Evolutionary conservation across 192 early-diverging fungal species (phyloP).

Genomic region (Gonapodya prolifera): DNA sequence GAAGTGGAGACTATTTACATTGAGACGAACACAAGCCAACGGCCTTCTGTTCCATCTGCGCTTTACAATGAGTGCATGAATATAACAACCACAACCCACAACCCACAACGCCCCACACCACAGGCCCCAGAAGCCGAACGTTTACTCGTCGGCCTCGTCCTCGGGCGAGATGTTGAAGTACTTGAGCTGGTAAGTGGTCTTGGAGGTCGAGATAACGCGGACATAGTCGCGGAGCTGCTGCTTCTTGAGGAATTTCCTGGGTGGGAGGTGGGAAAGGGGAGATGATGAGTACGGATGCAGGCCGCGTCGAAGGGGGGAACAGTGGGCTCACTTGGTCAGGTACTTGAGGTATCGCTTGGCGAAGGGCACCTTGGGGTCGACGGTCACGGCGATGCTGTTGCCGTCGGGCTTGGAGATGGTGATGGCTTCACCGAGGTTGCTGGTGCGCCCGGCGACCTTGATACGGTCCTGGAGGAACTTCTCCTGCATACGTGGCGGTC

Average conservation of each 20-base stretch:
- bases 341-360: slow-evolving; percentile 99
- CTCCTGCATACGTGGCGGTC: slow-evolving; percentile 37
- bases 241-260: slow-evolving; percentile 99
- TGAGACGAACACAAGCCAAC: too few species aligned
- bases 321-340: too few species aligned
- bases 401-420: slow-evolving; percentile 59
- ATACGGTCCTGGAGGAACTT: slow-evolving; percentile 97
- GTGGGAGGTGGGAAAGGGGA: too few species aligned
- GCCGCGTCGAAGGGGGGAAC: too few species aligned
- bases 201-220: slow-evolving; percentile 81
- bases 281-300: too few species aligned
- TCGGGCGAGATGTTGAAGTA: slow-evolving; percentile 85
- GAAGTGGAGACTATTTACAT: too few species aligned
- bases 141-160: slow-evolving; percentile 66
- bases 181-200: slow-evolving; percentile 85
- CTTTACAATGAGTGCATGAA: too few species aligned
- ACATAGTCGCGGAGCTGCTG: slow-evolving; percentile 96
- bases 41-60: too few species aligned
- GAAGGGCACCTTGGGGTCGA: slow-evolving; percentile 54
- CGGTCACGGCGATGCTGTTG: slow-evolving; percentile 60
- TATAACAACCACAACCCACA: too few species aligned
- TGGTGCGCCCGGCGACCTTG: slow-evolving; percentile 93
- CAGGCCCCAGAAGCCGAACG: slow-evolving; percentile 19
- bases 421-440: slow-evolving; percentile 81
- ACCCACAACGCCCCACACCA: too few species aligned